Conservation (phyloP, 2,329 filamentous ascomycete genomes). For the Sclerotiophoma versabilis region DNA sequence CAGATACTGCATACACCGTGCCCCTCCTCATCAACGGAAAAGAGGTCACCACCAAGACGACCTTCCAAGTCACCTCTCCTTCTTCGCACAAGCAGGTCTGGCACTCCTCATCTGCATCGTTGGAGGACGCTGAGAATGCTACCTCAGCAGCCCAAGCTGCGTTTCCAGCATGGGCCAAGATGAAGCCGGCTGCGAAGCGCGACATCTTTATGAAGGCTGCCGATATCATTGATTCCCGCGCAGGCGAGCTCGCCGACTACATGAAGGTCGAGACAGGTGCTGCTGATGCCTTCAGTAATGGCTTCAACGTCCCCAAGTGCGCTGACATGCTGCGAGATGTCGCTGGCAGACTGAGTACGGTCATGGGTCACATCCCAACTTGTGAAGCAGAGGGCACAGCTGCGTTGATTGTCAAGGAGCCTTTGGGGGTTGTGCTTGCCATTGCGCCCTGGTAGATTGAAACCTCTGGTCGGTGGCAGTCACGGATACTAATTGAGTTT, state of each 20-base stretch:
- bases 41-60: constrained; percentile 56
- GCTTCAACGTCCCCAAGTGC: constrained; percentile 51
- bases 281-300: constrained; percentile 44
- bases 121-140: constrained; percentile 63
- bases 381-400: constrained; percentile 58
- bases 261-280: constrained; percentile 67
- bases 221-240: constrained; percentile 66
- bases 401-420: constrained; percentile 75
- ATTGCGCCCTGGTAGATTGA: constrained; percentile 79
- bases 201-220: constrained; percentile 75
- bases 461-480: not conserved
- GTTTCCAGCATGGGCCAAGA: constrained; percentile 72
- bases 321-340: constrained; percentile 60
- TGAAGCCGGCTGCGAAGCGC: constrained; percentile 66
- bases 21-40: constrained; percentile 60
- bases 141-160: constrained; percentile 69
- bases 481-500: not conserved
- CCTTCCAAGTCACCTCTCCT: constrained; percentile 66
- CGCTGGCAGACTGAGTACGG: constrained; percentile 57
- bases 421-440: constrained; percentile 78
- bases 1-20: constrained; percentile 42
- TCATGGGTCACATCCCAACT: constrained; percentile 59
- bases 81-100: constrained; percentile 60
- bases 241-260: constrained; percentile 66
- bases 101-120: constrained; percentile 64